Evolutionary conservation across 2,329 filamentous ascomycete genomes (phyloP).

Genomic region (Botrytis squamosa): DNA sequence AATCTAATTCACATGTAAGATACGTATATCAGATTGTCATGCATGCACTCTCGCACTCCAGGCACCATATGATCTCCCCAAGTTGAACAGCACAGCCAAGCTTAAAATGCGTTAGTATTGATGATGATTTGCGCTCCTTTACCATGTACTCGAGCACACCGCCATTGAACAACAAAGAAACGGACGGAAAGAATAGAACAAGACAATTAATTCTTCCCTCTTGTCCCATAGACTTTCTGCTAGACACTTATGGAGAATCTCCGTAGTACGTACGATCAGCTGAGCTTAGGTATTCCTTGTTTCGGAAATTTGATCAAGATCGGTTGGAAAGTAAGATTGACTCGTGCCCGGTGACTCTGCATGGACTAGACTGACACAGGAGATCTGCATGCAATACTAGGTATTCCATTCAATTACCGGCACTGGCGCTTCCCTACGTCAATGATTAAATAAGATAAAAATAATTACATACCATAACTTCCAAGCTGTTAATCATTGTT

Average conservation of each 20-base stretch:
- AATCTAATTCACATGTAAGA: not conserved
- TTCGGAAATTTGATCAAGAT: not conserved
- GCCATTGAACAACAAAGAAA: conserved; percentile 14
- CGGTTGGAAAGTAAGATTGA: not conserved
- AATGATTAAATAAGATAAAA: not conserved
- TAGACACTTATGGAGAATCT: not conserved
- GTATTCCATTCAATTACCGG: not conserved
- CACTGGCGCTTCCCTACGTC: not conserved
- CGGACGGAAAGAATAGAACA: not conserved
- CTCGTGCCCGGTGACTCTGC: conserved; percentile 3
- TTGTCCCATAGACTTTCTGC: not conserved
- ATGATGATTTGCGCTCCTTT: not conserved
- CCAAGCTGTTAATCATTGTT: not conserved
- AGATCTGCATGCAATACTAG: not conserved
- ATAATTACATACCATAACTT: too few species aligned
- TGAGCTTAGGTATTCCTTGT: conserved; percentile 8
- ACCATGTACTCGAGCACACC: not conserved
- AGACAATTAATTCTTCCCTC: not conserved
- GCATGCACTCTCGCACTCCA: not conserved
- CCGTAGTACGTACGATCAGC: conserved; percentile 7
- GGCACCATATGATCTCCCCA: conserved; percentile 5
- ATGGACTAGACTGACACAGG: not conserved
- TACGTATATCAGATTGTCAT: not conserved
- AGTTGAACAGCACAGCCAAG: not conserved
- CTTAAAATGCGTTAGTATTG: not conserved